These are phyloP conservation scores for Candida tropicalis DNA, from an alignment of 1,139 yeast genomes.

Conservation along the genomic window DNA sequence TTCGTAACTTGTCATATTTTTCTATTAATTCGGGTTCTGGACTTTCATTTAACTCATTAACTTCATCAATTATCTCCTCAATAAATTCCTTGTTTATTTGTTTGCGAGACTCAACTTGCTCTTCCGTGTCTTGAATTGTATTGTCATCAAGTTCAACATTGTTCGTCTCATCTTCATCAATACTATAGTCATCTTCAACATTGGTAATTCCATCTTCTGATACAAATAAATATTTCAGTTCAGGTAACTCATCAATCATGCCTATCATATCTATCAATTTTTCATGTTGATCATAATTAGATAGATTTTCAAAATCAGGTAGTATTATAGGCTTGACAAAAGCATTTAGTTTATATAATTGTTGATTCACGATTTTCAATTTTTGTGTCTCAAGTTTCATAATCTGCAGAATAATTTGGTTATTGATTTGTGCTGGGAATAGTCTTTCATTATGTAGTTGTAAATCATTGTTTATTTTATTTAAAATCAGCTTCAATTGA, in stretches of 20 bases:
- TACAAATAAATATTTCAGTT: conserved; percentile 30
- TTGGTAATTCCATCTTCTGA: conserved; percentile 10
- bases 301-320: conserved; percentile 24
- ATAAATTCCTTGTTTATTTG: conserved; percentile 9
- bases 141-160: conserved; percentile 8
- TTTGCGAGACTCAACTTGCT: conserved; percentile 4
- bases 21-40: conserved; percentile 19
- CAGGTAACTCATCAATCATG: conserved; percentile 37
- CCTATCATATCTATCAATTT: conserved; percentile 23
- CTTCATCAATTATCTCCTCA: conserved; percentile 19
- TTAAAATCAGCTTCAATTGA: conserved; percentile 27
- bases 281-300: conserved; percentile 14
- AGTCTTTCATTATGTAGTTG: conserved; percentile 31
- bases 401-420: conserved; percentile 41
- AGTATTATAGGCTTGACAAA: conserved; percentile 33
- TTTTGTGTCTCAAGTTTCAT: conserved; percentile 36
- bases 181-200: conserved; percentile 11
- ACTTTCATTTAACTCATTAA: conserved; percentile 10
- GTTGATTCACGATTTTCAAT: conserved; percentile 30
- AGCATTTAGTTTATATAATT: conserved; percentile 24
- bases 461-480: conserved; percentile 30
- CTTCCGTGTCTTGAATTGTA: conserved; percentile 21
- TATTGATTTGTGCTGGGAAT: conserved; percentile 34
- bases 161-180: conserved; percentile 11
- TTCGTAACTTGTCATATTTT: conserved; percentile 28